Base-by-base conservation (phyloP, 768 basidiomycete genomes). In the Infundibulicybe gibba region DNA sequence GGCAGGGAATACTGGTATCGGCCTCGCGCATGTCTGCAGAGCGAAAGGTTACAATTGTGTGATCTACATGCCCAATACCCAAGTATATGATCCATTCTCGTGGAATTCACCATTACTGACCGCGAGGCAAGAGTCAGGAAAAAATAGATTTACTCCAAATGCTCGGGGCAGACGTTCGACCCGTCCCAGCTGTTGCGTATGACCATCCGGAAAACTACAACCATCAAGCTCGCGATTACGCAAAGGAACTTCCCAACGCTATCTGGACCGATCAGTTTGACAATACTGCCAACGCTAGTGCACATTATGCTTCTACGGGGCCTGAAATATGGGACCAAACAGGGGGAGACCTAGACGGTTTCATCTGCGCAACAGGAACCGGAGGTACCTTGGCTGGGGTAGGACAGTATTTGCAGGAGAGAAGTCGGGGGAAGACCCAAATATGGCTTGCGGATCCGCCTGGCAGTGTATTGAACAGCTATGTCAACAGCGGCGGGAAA, bases 181-280 rank as follows among this genome's bases (percentile, higher is more conserved):
- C 97, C 31, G 97, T 99, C 2, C 93, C 97, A 14, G 94, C 95
- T 2, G 97, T 99, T 30, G 84, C 97, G 10, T 98, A 89, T 62
- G 94, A 97, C 58, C 85, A 99, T 65, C 93, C 94, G 5, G 64
- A 75, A 50, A 98, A 99, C 71, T 99, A 97, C 74, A 99, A 99
- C 65, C 97, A 98, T 70, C 93, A 94, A 68, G 97, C 97, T 20
- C 83, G 85, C 40, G 89, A 93, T 53, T 89, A 84, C 51, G 95
- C 97, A 32, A 76, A 78, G 34, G 68, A 71, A 13, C 63, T 85
- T 17, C 69, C 74, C 1, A 97, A 97, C 61, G 85, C 92, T 9
- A 80, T 97, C 47, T 98, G 97, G 95, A 97, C 92, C 6, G 80
- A 99, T 70, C 97, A 99, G 66, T 98, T 99, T 60, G 95, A 98